Percentiles rank a stretch among this genome's conserved stretches.
Evolutionary conservation across 768 basidiomycete species (phyloP).

Genomic region (Ramaria sp.): DNA sequence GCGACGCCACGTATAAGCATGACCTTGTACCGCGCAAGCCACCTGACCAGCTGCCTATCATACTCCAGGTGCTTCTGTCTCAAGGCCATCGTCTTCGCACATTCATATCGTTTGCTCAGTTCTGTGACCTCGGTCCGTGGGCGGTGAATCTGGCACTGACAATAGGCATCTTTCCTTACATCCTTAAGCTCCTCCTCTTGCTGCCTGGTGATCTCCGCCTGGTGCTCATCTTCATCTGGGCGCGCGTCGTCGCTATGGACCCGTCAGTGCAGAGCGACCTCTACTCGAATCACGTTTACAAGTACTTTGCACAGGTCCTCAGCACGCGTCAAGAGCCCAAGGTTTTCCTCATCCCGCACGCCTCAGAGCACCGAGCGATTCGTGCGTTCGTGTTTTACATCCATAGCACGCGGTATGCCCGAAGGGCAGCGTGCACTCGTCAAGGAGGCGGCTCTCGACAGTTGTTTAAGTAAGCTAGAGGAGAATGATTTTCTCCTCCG

Average conservation of each 20-base stretch:
- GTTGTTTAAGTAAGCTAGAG: conserved; percentile 74
- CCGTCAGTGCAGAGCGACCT: conserved; percentile 85
- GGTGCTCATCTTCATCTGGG: conserved; percentile 98
- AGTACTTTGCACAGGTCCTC: conserved; percentile 76
- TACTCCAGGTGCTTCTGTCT: conserved; percentile 92
- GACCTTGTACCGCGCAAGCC: conserved; percentile 80
- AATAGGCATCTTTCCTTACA: conserved; percentile 99
- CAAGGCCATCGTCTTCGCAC: conserved; percentile 94
- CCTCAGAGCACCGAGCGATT: conserved; percentile 95
- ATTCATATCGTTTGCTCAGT: conserved; percentile 90
- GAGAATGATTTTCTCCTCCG: conserved; percentile 88
- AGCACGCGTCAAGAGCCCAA: conserved; percentile 51
- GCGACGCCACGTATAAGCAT: conserved; percentile 15
- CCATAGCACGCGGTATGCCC: conserved; percentile 83
- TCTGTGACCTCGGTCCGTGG: conserved; percentile 98
- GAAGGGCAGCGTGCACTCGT: conserved; percentile 81
- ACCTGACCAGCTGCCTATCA: conserved; percentile 75
- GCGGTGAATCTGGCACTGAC: conserved; percentile 92
- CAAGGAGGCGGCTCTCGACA: conserved; percentile 72
- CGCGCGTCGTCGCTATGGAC: conserved; percentile 95
- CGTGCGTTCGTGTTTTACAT: conserved; percentile 91
- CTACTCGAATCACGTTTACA: conserved; percentile 58
- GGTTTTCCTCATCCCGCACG: conserved; percentile 66
- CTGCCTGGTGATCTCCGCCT: conserved; percentile 93
- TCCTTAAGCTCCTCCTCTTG: conserved; percentile 90